Conservation (phyloP, 2,329 filamentous ascomycete genomes). For the Pyricularia grisea region DNA sequence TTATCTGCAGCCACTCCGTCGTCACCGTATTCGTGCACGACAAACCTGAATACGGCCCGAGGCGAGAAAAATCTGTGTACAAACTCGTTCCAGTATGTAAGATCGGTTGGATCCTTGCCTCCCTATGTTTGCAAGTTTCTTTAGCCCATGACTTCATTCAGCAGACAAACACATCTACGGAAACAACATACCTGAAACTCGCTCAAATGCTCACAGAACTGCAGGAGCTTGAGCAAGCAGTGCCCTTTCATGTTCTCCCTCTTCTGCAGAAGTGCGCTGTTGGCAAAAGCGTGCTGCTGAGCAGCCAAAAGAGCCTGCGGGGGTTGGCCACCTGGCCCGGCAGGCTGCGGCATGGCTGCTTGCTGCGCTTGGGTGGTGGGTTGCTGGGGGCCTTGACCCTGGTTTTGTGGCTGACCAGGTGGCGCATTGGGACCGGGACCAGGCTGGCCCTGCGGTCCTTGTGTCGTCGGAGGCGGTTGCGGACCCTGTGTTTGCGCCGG, state of each 20-base stretch:
- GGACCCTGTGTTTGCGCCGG: constrained; percentile 36
- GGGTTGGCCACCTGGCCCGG: constrained; percentile 26
- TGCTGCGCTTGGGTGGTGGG: constrained; percentile 14
- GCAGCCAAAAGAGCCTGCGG: constrained; percentile 27
- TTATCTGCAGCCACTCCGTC: constrained; percentile 49
- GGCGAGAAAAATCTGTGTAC: constrained; percentile 74
- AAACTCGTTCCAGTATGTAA: constrained; percentile 71
- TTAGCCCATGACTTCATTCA: background rate
- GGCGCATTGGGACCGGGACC: constrained; percentile 31
- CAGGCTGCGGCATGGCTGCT: constrained; percentile 17
- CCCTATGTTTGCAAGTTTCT: constrained; percentile 5
- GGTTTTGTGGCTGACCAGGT: constrained; percentile 23
- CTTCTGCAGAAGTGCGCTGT: constrained; percentile 28
- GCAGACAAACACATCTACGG: background rate
- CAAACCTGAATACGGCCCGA: constrained; percentile 67
- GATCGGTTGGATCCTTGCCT: constrained; percentile 51
- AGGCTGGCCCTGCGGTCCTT: constrained; percentile 23
- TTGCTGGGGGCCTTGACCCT: constrained; percentile 22
- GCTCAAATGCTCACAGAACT: constrained; percentile 54
- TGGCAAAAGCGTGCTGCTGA: constrained; percentile 26
- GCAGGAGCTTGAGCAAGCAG: constrained; percentile 49
- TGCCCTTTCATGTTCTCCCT: constrained; percentile 44
- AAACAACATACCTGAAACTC: constrained; percentile 38
- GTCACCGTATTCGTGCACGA: constrained; percentile 46
- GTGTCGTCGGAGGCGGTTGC: constrained; percentile 35